Evolutionary conservation across 805 yeast species (phyloP).

Genomic region (Nakazawaea anatomiae): DNA sequence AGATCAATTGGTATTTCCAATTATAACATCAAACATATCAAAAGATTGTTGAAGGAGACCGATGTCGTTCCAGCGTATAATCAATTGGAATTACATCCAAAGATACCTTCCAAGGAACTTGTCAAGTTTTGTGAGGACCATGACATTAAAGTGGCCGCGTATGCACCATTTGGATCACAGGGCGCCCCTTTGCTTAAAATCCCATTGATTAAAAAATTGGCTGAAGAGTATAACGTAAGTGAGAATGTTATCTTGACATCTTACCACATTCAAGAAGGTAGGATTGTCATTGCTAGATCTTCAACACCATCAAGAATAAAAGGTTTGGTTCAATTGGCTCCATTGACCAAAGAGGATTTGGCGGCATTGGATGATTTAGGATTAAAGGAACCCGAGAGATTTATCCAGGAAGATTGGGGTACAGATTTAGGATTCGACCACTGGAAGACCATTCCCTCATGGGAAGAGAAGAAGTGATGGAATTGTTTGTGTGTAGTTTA

Average conservation of each 20-base stretch:
- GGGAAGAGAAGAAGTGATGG: slow-evolving; percentile 4
- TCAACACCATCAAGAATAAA: slow-evolving; percentile 58
- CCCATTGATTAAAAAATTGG: slow-evolving; percentile 44
- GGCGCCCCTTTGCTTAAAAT: slow-evolving; percentile 60
- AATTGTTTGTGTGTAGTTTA: too few relatives aligned
- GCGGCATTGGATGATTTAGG: slow-evolving; percentile 23
- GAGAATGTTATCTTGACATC: slow-evolving; percentile 56
- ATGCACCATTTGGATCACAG: slow-evolving; percentile 57
- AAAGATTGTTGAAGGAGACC: slow-evolving; percentile 35
- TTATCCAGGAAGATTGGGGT: slow-evolving; percentile 24
- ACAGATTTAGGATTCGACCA: slow-evolving; percentile 25
- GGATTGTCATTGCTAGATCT: slow-evolving; percentile 65
- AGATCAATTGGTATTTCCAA: slow-evolving; percentile 50
- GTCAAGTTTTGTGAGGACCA: slow-evolving; percentile 30
- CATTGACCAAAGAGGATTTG: slow-evolving; percentile 31
- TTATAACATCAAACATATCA: slow-evolving; percentile 32
- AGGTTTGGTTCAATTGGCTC: slow-evolving; percentile 28
- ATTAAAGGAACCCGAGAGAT: slow-evolving; percentile 25
- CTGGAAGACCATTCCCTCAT: slow-evolving; percentile 17
- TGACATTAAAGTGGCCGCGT: slow-evolving; percentile 42
- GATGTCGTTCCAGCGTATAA: slow-evolving; percentile 47
- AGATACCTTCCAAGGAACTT: slow-evolving; percentile 33
- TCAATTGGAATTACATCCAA: slow-evolving; percentile 49
- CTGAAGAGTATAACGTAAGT: slow-evolving; percentile 46
- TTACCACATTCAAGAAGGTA: slow-evolving; percentile 58